Evolutionary conservation across 1,284 basidiomycete species (phyloP), one percentile per base, ranked within the genome.

Genomic region (Puccinia polysora): DNA sequence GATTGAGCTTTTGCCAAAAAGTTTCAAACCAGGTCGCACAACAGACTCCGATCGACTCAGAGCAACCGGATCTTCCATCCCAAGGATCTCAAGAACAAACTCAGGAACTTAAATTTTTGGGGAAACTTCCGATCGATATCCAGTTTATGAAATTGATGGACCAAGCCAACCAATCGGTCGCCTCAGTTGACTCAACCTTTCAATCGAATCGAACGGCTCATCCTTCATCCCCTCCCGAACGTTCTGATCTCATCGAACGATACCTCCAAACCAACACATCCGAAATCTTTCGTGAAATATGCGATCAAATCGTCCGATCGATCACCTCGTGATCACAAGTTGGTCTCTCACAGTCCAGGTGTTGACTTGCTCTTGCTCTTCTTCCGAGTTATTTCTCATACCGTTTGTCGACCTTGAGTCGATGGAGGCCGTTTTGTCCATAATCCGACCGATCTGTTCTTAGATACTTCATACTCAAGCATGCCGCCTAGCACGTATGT

Each of bases 71-170:
- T n/a, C n/a, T n/a, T n/a, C n/a, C 94, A 86, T 91, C 92, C 0
- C 81, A 84, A 74, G n/a, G n/a, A n/a, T n/a, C n/a, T n/a, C n/a
- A n/a, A n/a, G n/a, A n/a, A n/a, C n/a, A n/a, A n/a, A n/a, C 83
- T 85, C 90, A 94, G 79, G 84, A 82, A 6, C 78, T 97, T 30
- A 80, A 80, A 55, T 97, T 96, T 80, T 82, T 99, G 69, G 96
- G 96, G 1, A 85, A 89, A 59, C 84, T 99, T 36, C 96, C 96
- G 1, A 89, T 99, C 64, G 96, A 98, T 82, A 89, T 90, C 0
- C 90, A 90, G 76, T 85, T 99, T 30, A 93, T 96, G 58, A 86
- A 86, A 28, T 81, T 97, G 58, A 81, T 98, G 76, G 95, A 98
- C 78, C 89, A 87, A 25, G 88, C 83, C 0, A 81, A 76, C 0